These are phyloP conservation scores for Boletus subparvulus DNA, from an alignment of 768 basidiomycete species.

Conservation along the genomic window DNA sequence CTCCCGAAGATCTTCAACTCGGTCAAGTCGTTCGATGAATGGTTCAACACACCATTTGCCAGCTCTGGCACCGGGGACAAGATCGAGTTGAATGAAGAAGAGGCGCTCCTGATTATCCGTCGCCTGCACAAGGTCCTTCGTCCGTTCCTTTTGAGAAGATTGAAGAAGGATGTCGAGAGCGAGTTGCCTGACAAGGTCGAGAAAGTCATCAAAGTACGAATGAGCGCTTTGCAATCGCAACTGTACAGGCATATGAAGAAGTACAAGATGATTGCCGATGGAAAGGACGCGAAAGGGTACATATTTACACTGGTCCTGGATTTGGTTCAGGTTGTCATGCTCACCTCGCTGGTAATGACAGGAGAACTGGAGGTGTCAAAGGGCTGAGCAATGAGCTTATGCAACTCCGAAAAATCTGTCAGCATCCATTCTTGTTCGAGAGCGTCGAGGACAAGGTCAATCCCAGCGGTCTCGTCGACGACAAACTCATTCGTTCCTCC, in stretches of 20 bases:
- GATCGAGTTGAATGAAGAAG: conserved; percentile 99
- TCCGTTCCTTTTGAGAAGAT: conserved; percentile 86
- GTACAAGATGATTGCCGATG: conserved; percentile 94
- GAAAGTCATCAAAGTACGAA: conserved; percentile 94
- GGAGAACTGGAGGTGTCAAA: conserved; percentile 77
- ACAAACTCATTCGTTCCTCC: conserved; percentile 79
- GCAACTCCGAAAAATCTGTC: conserved; percentile 97
- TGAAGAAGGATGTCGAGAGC: conserved; percentile 97
- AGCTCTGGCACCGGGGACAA: conserved; percentile 98
- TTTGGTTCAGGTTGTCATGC: not conserved
- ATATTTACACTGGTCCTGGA: conserved; percentile 18
- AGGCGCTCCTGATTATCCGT: conserved; percentile 93
- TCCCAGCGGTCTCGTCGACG: conserved; percentile 76
- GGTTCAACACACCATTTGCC: conserved; percentile 99
- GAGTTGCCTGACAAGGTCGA: conserved; percentile 97
- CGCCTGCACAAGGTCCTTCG: conserved; percentile 94
- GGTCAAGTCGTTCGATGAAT: conserved; percentile 98
- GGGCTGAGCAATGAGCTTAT: conserved; percentile 93
- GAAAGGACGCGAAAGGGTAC: conserved; percentile 72
- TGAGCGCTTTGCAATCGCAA: conserved; percentile 90
- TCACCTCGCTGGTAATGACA: conserved; percentile 27
- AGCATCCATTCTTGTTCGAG: conserved; percentile 96
- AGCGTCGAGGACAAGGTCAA: conserved; percentile 94
- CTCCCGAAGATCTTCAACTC: conserved; percentile 97
- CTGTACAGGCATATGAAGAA: conserved; percentile 98